Evolutionary conservation across 208 protist genomes (phyloP).

Genomic region (Leptomonas seymouri): DNA sequence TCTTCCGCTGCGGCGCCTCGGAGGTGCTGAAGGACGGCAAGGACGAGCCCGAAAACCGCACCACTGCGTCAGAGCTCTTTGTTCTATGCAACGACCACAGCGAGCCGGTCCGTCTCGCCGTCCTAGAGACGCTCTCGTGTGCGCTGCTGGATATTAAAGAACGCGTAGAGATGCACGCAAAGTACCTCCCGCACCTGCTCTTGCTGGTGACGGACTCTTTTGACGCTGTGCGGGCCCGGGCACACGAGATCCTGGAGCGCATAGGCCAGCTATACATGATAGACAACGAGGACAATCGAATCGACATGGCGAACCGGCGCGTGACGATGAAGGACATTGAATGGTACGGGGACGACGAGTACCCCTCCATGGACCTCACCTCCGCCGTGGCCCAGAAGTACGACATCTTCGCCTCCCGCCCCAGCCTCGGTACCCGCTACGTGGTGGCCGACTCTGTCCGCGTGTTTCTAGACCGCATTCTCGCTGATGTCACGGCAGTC

Average conservation of each 20-base stretch:
- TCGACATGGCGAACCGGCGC: conserved; percentile 76
- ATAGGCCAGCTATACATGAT: conserved; percentile 80
- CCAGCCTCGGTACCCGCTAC: conserved; percentile 76
- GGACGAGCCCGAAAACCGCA: conserved; percentile 66
- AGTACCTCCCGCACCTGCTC: conserved; percentile 82
- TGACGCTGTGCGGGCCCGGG: conserved; percentile 51
- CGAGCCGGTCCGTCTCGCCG: conserved; percentile 66
- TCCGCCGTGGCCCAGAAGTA: conserved; percentile 16
- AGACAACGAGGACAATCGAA: conserved; percentile 91
- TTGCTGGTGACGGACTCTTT: conserved; percentile 78
- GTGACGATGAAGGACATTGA: conserved; percentile 92
- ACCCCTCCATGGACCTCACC: conserved; percentile 65
- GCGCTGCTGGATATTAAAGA: conserved; percentile 81
- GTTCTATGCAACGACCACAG: conserved; percentile 86
- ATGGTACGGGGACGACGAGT: conserved; percentile 92
- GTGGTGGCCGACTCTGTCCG: conserved; percentile 78
- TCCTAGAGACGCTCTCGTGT: conserved; percentile 59
- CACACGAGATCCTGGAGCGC: conserved; percentile 50
- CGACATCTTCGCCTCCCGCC: conserved; percentile 55
- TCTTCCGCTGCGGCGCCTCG: conserved; percentile 74
- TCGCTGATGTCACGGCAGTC: conserved; percentile 76
- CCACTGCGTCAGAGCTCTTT: conserved; percentile 62
- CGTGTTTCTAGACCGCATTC: conserved; percentile 63
- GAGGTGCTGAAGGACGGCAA: conserved; percentile 72
- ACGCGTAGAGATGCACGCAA: conserved; percentile 77